These are phyloP conservation scores for Saccharomyces pastorianus DNA, from an alignment of 1,139 yeast genomes.

Conservation along the genomic window DNA sequence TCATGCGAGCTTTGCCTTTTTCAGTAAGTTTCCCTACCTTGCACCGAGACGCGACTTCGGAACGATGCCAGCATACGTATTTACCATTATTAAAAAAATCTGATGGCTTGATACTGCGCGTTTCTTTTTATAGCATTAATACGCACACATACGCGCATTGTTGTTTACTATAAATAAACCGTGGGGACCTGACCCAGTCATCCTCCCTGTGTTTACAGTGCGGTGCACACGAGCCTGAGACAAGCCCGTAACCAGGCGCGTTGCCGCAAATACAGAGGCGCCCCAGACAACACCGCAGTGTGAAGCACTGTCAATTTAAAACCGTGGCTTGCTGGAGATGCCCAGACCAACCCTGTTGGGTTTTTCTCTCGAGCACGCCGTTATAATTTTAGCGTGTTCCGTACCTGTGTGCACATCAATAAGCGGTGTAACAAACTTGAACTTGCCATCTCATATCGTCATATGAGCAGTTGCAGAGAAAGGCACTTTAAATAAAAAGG, in stretches of 20 bases:
- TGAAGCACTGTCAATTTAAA: not conserved
- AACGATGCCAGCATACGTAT: not conserved
- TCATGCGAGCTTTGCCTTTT: not conserved
- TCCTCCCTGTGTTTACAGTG: not conserved
- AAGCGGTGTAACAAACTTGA: not conserved
- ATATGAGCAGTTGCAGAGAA: not conserved
- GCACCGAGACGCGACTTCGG: not conserved
- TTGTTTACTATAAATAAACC: not conserved
- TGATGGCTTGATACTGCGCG: not conserved
- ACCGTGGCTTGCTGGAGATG: slow-evolving; percentile 1
- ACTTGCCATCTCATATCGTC: not conserved
- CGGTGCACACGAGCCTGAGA: not conserved
- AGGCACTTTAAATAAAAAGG: not conserved
- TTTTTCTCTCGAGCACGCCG: not conserved
- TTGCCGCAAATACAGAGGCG: not conserved
- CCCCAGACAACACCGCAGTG: not conserved
- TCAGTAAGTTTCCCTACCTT: not conserved
- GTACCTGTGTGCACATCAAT: not conserved
- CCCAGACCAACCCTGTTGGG: not conserved
- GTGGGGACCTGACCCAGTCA: not conserved
- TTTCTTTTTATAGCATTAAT: not conserved
- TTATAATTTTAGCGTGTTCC: not conserved
- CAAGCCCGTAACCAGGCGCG: not conserved
- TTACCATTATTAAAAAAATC: not conserved
- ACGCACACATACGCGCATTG: not conserved